Conservation (phyloP, 805 yeast genomes). For the Babjeviella inositovora region DNA sequence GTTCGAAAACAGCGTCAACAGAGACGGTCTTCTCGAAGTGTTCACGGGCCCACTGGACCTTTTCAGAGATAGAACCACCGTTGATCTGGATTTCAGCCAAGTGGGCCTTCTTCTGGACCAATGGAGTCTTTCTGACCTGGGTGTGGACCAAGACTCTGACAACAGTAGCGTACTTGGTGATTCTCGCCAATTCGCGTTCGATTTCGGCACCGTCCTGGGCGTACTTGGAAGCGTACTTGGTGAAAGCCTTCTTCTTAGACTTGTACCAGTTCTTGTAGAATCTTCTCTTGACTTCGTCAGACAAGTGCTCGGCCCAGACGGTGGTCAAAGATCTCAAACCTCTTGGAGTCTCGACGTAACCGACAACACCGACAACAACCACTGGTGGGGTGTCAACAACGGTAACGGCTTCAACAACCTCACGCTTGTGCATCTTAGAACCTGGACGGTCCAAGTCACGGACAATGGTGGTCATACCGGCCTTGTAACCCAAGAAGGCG, state of each 20-base stretch:
- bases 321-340: constrained; percentile 99
- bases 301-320: constrained; percentile 99
- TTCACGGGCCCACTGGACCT: constrained; percentile 97
- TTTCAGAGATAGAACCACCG: constrained; percentile 97
- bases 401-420: constrained; percentile 98
- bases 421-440: constrained; percentile 99
- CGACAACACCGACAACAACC: constrained; percentile 99
- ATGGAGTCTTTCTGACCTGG: constrained; percentile 98
- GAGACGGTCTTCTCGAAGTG: constrained; percentile 98
- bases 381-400: constrained; percentile 99
- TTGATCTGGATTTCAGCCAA: constrained; percentile 98
- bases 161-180: constrained; percentile 94
- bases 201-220: constrained; percentile 80
- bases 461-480: constrained; percentile 99
- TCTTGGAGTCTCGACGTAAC: constrained; percentile 99
- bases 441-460: constrained; percentile 99
- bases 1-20: constrained; percentile 93
- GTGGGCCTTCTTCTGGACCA: constrained; percentile 98
- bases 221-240: constrained; percentile 98
- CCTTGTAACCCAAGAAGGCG: constrained; percentile 99
- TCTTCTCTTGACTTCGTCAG: constrained; percentile 98
- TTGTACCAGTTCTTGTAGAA: constrained; percentile 99
- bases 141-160: constrained; percentile 99
- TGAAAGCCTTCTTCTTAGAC: constrained; percentile 99
- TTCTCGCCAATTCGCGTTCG: constrained; percentile 96